phyloP scores from a whole-genome alignment of 2,329 filamentous ascomycete species.

The Beauveria medogensis region DNA sequence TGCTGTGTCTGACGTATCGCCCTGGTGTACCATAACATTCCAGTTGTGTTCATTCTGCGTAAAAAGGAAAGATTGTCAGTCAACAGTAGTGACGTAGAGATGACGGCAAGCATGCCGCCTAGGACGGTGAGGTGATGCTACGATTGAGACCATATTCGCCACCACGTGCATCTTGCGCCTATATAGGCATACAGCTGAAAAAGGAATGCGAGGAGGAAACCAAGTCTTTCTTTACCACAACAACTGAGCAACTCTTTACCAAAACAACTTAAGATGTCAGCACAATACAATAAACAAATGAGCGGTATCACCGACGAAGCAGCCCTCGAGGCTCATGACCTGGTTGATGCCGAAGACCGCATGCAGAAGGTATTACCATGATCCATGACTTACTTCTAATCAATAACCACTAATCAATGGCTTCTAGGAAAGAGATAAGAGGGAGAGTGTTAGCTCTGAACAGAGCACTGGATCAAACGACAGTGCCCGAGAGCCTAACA shows the following conservation, averaged over 20 bases:
- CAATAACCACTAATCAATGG: neutral
- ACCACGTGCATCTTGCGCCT: neutral
- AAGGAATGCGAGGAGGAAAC: neutral
- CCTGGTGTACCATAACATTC: no score
- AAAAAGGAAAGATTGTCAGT: neutral
- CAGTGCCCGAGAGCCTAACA: neutral
- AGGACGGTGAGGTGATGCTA: neutral
- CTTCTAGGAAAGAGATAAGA: neutral
- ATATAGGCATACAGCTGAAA: neutral
- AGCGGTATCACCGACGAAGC: neutral
- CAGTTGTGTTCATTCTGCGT: neutral
- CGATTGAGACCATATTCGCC: neutral
- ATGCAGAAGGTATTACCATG: neutral
- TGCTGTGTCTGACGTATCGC: no score
- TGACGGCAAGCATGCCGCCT: neutral
- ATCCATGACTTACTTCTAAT: neutral
- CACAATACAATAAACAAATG: neutral
- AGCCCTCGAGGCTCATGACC: neutral
- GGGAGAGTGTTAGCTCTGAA: neutral
- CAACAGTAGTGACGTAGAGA: neutral
- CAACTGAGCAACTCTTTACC: neutral
- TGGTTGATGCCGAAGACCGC: neutral
- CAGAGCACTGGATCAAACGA: neutral
- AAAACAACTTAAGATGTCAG: neutral
- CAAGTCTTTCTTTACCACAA: neutral